A percentile compares a stretch with the other conserved stretches of the same genome.
phyloP scores from a whole-genome alignment of 1,284 basidiomycete genomes.

The Boletus smithii region DNA sequence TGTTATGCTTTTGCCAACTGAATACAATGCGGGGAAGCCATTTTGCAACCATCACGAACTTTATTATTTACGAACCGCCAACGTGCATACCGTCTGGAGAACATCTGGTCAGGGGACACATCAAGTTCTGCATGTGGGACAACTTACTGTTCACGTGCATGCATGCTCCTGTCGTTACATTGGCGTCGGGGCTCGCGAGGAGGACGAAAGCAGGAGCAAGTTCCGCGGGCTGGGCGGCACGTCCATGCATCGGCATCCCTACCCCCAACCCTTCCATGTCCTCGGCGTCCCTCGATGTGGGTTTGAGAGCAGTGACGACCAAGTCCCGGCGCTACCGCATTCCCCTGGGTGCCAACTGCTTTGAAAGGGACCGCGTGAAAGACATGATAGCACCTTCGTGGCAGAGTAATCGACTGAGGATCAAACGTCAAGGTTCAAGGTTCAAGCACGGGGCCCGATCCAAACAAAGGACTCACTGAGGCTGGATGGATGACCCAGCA shows the following conservation, averaged over 20 bases:
- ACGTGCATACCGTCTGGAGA: slow-evolving; percentile 7
- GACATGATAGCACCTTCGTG: slow-evolving; percentile 55
- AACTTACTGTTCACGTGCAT: slow-evolving; percentile 34
- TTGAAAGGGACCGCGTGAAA: slow-evolving; percentile 54
- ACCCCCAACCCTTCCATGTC: slow-evolving; percentile 51
- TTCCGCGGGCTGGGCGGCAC: slow-evolving; percentile 56
- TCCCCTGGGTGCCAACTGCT: slow-evolving; percentile 58
- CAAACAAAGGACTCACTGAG: slow-evolving; percentile 22
- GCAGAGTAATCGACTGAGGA: slow-evolving; percentile 51
- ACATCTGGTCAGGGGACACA: slow-evolving; percentile 3
- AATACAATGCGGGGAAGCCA: not conserved
- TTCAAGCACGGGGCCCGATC: too few relatives aligned
- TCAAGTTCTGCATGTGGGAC: not conserved
- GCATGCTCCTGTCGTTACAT: slow-evolving; percentile 37
- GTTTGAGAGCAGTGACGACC: slow-evolving; percentile 53
- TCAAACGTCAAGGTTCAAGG: slow-evolving; percentile 14
- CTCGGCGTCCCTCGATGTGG: slow-evolving; percentile 48
- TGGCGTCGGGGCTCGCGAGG: slow-evolving; percentile 41
- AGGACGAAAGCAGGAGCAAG: slow-evolving; percentile 51
- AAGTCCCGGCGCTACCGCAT: slow-evolving; percentile 54
- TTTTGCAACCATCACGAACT: slow-evolving; percentile 5
- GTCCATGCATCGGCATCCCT: slow-evolving; percentile 46
- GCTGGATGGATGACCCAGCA: slow-evolving; percentile 33
- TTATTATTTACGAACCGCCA: slow-evolving; percentile 13
- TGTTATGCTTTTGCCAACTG: slow-evolving; percentile 3